phyloP scores from a whole-genome alignment of 192 early-diverging fungal species.

The Irineochytrium annulatum region DNA sequence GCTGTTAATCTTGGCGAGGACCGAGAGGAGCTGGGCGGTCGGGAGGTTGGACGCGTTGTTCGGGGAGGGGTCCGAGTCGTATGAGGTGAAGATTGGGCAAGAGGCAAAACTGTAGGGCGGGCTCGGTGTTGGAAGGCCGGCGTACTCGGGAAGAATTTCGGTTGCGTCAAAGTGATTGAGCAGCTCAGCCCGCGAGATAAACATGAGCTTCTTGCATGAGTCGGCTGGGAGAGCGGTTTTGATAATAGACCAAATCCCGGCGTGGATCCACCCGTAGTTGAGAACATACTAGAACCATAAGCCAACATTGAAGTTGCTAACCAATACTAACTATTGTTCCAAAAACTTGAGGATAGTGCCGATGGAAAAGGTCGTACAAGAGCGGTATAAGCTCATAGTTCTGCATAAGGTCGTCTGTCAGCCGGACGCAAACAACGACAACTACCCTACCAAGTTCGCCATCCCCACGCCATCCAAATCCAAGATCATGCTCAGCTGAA shows the following conservation, averaged over 20 bases:
- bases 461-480: constrained; percentile 46
- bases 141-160: constrained; percentile 11
- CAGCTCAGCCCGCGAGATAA: constrained; percentile 36
- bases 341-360: constrained; percentile 43
- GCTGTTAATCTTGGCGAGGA: neutral
- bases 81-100: constrained; percentile 13
- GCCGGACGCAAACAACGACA: neutral
- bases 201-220: constrained; percentile 36
- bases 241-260: constrained; percentile 47
- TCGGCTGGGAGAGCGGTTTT: constrained; percentile 37
- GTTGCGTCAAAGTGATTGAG: constrained; percentile 21
- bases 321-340: constrained; percentile 29
- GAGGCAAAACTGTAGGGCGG: constrained; percentile 2
- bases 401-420: constrained; percentile 2
- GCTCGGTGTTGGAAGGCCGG: constrained; percentile 15
- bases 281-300: constrained; percentile 33
- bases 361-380: constrained; percentile 37
- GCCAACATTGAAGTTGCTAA: neutral
- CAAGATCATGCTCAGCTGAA: constrained; percentile 36
- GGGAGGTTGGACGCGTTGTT: neutral
- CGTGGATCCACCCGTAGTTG: constrained; percentile 56
- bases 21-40: neutral
- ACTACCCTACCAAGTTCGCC: constrained; percentile 20
- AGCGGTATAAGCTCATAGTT: constrained; percentile 45
- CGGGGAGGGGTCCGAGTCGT: constrained; percentile 13